Percentiles rank a stretch among this genome's conserved stretches.
phyloP scores from a whole-genome alignment of 169 alveolate genomes.

The Fabrea salina region DNA sequence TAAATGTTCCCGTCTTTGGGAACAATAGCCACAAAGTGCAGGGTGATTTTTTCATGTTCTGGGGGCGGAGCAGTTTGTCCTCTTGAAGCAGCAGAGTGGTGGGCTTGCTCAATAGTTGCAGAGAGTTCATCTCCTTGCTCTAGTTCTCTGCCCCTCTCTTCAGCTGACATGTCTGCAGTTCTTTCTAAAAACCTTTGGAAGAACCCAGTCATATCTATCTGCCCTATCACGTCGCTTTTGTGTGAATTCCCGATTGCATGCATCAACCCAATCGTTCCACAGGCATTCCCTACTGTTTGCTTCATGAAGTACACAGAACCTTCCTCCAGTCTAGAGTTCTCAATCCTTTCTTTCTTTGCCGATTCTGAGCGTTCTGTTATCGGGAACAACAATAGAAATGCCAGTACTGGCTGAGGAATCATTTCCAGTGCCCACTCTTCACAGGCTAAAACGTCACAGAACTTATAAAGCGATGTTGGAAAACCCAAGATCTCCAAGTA shows the following conservation, averaged over 20 bases:
- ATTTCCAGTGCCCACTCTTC: conserved; percentile 76
- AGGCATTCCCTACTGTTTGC: conserved; percentile 74
- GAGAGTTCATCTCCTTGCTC: conserved; percentile 32
- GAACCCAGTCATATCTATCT: conserved; percentile 1
- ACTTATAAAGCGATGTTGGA: conserved; percentile 32
- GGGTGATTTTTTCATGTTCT: conserved; percentile 35
- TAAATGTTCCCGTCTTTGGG: conserved; percentile 64
- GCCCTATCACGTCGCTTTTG: background rate
- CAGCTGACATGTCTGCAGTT: conserved; percentile 46
- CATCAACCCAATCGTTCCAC: conserved; percentile 77
- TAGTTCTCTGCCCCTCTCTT: conserved; percentile 44
- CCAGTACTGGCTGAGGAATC: conserved; percentile 67
- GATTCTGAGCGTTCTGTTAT: conserved; percentile 51
- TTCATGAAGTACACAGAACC: conserved; percentile 62
- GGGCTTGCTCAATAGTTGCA: conserved; percentile 32
- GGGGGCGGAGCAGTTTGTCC: conserved; percentile 45
- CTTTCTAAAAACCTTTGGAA: conserved; percentile 23
- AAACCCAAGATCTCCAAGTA: conserved; percentile 57
- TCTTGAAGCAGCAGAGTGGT: conserved; percentile 55
- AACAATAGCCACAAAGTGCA: conserved; percentile 66
- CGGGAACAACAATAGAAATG: conserved; percentile 64
- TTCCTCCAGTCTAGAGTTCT: conserved; percentile 34
- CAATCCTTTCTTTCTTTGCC: conserved; percentile 27
- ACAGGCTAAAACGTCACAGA: conserved; percentile 61
- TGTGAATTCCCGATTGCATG: conserved; percentile 61